phyloP scores from a whole-genome alignment of 2,329 filamentous ascomycete species.

The Neonectria ditissima region DNA sequence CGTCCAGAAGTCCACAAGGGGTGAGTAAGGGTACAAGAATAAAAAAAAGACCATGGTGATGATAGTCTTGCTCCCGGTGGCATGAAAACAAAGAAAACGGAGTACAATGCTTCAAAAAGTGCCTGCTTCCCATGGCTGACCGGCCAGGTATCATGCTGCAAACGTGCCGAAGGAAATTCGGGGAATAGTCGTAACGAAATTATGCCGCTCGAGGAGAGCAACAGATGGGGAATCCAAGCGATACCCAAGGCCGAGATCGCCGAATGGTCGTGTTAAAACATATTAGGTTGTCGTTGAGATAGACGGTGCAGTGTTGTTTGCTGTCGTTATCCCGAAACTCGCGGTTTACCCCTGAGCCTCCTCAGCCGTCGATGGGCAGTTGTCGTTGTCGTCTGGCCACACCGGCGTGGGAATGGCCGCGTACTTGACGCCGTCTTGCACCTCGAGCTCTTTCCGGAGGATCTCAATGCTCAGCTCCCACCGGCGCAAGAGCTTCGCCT shows the following conservation, averaged over 20 bases:
- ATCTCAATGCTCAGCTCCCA: conserved; percentile 68
- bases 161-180: conserved; percentile 22
- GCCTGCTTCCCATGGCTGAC: conserved; percentile 34
- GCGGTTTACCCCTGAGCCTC: background rate
- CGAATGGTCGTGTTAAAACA: conserved; percentile 15
- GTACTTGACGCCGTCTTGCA: conserved; percentile 56
- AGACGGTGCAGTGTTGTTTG: conserved; percentile 8
- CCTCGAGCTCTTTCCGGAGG: conserved; percentile 64
- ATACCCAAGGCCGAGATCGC: conserved; percentile 7
- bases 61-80: conserved; percentile 26
- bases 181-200: conserved; percentile 17
- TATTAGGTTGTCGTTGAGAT: conserved; percentile 20
- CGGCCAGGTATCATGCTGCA: conserved; percentile 43
- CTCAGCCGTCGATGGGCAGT: background rate
- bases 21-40: conserved; percentile 1
- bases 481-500: conserved; percentile 57
- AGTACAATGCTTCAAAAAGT: conserved; percentile 17
- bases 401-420: conserved; percentile 49
- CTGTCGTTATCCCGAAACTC: background rate
- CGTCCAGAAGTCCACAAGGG: conserved; percentile 1
- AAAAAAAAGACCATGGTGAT: conserved; percentile 3
- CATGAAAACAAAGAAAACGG: conserved; percentile 22
- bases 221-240: conserved; percentile 6
- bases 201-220: background rate
- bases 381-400: conserved; percentile 46